Evolutionary conservation across 305 asterid species (phyloP).

Genomic region (Fraxinus albicans): DNA sequence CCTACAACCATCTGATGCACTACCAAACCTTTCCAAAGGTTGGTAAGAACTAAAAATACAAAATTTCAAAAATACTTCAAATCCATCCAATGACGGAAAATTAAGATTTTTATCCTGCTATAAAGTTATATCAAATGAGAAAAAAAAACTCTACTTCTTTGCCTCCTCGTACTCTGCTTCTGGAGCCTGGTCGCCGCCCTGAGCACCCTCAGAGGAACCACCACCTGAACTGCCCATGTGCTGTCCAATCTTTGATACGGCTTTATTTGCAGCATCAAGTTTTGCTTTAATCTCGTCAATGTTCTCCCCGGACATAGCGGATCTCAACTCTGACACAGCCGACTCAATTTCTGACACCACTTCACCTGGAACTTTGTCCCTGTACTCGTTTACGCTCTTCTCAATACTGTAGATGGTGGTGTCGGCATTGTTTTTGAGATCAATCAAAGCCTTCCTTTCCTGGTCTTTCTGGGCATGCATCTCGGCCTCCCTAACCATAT

Average conservation of each 20-base stretch:
- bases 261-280: conserved; percentile 24
- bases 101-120: background rate
- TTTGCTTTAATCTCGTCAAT: conserved; percentile 18
- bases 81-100: background rate
- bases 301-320: conserved; percentile 2
- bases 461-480: conserved; percentile 20
- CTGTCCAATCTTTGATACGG: conserved; percentile 25
- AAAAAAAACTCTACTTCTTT: conserved; percentile 6
- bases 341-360: conserved; percentile 21
- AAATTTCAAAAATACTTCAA: background rate
- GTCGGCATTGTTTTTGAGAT: conserved; percentile 18
- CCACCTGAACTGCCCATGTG: conserved; percentile 24
- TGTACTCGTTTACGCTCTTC: conserved; percentile 18
- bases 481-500: conserved; percentile 25
- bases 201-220: conserved; percentile 11
- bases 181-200: conserved; percentile 16
- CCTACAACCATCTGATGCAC: background rate
- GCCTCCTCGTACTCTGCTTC: conserved; percentile 30
- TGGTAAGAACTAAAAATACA: background rate
- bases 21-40: background rate
- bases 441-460: conserved; percentile 16
- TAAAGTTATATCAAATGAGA: background rate
- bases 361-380: conserved; percentile 21
- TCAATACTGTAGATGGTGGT: conserved; percentile 17
- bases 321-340: conserved; percentile 18